A percentile compares a stretch with the other conserved stretches of the same genome.
Evolutionary conservation across 2,329 filamentous ascomycete genomes (phyloP).

Genomic region (Whalleya microplaca): DNA sequence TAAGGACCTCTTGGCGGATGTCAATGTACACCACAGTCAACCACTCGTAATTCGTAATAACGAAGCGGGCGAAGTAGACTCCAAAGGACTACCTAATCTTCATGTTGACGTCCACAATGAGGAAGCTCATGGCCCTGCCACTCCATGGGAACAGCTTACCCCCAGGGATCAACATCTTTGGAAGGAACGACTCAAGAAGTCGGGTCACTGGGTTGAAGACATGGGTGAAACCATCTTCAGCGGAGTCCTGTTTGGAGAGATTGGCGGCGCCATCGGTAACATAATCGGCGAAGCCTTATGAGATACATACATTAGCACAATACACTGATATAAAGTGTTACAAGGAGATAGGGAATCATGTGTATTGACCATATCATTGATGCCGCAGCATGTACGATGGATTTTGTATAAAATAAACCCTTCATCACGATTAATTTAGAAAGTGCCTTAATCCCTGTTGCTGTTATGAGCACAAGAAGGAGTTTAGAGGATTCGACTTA

Average conservation of each 20-base stretch:
- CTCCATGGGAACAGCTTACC: conserved; percentile 72
- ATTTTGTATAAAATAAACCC: conserved; percentile 23
- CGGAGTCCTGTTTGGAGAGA: conserved; percentile 76
- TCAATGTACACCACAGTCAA: conserved; percentile 37
- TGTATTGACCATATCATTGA: conserved; percentile 12
- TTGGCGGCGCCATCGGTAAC: conserved; percentile 64
- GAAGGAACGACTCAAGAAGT: conserved; percentile 69
- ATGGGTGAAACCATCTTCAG: conserved; percentile 79
- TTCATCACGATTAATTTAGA: conserved; percentile 5
- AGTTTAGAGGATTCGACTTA: background rate
- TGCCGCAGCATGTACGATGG: conserved; percentile 21
- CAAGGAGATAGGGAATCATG: background rate
- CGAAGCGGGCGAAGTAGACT: conserved; percentile 28
- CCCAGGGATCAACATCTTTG: conserved; percentile 66
- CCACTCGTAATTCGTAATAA: conserved; percentile 44
- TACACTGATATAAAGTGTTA: background rate
- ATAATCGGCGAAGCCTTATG: conserved; percentile 48
- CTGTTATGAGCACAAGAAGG: background rate
- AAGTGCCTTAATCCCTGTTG: background rate
- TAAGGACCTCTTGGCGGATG: conserved; percentile 41
- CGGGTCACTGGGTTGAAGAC: conserved; percentile 78
- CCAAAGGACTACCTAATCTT: conserved; percentile 34
- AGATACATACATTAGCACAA: conserved; percentile 1
- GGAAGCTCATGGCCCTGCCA: conserved; percentile 55
- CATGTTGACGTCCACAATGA: conserved; percentile 51